Evolutionary conservation across 2,329 filamentous ascomycete genomes (phyloP).

Genomic region (Leptographium lundbergii): DNA sequence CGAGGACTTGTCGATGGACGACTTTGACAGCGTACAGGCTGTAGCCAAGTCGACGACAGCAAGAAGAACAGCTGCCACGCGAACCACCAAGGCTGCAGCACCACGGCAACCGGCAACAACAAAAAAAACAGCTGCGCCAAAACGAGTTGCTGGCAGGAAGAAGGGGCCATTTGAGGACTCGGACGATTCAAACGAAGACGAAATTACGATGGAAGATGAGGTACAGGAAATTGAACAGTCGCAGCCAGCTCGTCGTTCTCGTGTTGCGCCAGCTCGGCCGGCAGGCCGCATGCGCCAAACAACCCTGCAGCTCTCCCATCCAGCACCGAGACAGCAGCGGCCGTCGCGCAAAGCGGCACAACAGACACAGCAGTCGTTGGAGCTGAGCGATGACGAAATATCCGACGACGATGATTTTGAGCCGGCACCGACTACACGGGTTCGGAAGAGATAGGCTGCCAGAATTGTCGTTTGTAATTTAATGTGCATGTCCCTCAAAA

Average conservation of each 20-base stretch:
- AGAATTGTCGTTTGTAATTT: background rate
- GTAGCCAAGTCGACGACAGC: conserved; percentile 18
- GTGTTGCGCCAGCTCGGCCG: conserved; percentile 1
- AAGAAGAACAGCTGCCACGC: conserved; percentile 11
- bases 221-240: conserved; percentile 21
- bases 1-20: conserved; percentile 37
- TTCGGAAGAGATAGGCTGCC: background rate
- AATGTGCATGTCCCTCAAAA: background rate
- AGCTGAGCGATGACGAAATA: conserved; percentile 13
- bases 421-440: conserved; percentile 6
- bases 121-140: conserved; percentile 27
- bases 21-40: conserved; percentile 37
- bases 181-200: conserved; percentile 30
- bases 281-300: conserved; percentile 7
- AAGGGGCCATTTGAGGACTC: conserved; percentile 26
- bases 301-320: conserved; percentile 8
- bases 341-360: background rate
- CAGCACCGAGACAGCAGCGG: background rate
- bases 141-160: conserved; percentile 30
- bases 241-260: conserved; percentile 17
- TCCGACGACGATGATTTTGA: conserved; percentile 13
- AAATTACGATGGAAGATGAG: conserved; percentile 40
- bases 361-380: background rate
- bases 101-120: conserved; percentile 17
- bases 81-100: conserved; percentile 23